Percentiles rank a stretch among this genome's conserved stretches.
Evolutionary conservation across 768 basidiomycete genomes (phyloP).

Genomic region (Boletus tylopilopsis): DNA sequence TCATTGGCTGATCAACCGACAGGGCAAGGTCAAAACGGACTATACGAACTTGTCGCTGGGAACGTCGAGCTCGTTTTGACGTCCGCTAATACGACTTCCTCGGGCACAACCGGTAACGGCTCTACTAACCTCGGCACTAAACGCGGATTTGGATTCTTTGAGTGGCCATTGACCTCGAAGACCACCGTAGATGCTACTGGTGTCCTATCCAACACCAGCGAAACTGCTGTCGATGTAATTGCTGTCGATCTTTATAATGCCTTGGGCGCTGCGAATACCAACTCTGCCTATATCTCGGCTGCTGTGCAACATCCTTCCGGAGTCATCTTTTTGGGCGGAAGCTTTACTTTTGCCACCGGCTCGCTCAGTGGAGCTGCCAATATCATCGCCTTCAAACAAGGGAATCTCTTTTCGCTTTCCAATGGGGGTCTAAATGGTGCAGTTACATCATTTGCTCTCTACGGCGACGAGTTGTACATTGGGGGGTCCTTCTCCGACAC

Average conservation of each 20-base stretch:
- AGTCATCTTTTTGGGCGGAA: constrained; percentile 69
- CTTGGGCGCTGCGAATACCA: constrained; percentile 45
- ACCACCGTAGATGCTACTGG: constrained; percentile 54
- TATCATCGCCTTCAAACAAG: constrained; percentile 66
- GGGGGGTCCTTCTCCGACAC: constrained; percentile 89
- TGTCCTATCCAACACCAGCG: constrained; percentile 59
- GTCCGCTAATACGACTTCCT: constrained; percentile 47
- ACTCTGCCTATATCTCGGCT: constrained; percentile 43
- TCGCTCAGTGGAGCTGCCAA: constrained; percentile 59
- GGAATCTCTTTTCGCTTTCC: constrained; percentile 49
- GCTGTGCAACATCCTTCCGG: constrained; percentile 67
- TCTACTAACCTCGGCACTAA: constrained; percentile 34
- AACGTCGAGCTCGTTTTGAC: constrained; percentile 75
- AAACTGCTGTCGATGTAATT: constrained; percentile 63
- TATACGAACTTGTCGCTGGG: constrained; percentile 83
- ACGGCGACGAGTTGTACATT: constrained; percentile 67
- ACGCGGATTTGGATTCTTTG: constrained; percentile 80
- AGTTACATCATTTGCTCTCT: constrained; percentile 64
- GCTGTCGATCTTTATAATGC: constrained; percentile 60
- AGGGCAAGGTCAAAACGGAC: constrained; percentile 60
- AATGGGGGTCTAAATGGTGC: constrained; percentile 75
- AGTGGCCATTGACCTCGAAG: constrained; percentile 65
- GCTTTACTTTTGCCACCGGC: constrained; percentile 61
- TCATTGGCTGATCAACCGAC: constrained; percentile 60
- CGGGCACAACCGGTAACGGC: constrained; percentile 26